Conservation (phyloP, 768 basidiomycete species). For the Collybia mongolica region DNA sequence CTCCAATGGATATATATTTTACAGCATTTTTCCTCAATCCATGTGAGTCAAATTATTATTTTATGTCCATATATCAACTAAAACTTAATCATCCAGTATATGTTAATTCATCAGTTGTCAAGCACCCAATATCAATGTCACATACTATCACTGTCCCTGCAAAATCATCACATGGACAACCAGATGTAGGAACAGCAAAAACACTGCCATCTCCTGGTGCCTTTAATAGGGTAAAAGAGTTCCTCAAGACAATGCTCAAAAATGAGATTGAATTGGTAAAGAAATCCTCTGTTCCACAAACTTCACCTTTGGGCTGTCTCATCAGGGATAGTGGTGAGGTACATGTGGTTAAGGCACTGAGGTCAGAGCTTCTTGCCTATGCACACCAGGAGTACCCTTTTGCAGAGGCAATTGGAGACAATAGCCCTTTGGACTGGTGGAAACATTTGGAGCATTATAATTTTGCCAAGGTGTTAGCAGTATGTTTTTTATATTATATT, state of each 20-base stretch:
- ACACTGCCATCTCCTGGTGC: not conserved
- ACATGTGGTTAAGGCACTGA: not conserved
- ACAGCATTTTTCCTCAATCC: slow-evolving; percentile 23
- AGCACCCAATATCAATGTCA: no score
- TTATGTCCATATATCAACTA: no score
- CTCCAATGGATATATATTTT: slow-evolving; percentile 14
- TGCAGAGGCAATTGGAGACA: slow-evolving; percentile 18
- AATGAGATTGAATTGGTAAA: not conserved
- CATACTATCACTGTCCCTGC: no score
- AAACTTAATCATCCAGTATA: not conserved
- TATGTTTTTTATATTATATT: slow-evolving; percentile 9
- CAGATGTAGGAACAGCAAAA: no score
- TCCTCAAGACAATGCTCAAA: slow-evolving; percentile 14
- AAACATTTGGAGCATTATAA: slow-evolving; percentile 3
- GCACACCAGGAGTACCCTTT: not conserved
- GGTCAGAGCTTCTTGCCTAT: not conserved
- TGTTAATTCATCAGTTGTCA: no score
- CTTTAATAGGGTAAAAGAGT: not conserved
- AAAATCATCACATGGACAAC: no score
- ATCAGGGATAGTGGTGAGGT: not conserved
- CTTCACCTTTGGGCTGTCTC: not conserved
- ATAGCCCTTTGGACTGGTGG: slow-evolving; percentile 19
- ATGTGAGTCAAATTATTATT: slow-evolving; percentile 13
- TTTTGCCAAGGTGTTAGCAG: slow-evolving; percentile 21
- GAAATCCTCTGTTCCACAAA: no score